phyloP scores from a whole-genome alignment of 805 yeast species.

The Candida chilensis region DNA sequence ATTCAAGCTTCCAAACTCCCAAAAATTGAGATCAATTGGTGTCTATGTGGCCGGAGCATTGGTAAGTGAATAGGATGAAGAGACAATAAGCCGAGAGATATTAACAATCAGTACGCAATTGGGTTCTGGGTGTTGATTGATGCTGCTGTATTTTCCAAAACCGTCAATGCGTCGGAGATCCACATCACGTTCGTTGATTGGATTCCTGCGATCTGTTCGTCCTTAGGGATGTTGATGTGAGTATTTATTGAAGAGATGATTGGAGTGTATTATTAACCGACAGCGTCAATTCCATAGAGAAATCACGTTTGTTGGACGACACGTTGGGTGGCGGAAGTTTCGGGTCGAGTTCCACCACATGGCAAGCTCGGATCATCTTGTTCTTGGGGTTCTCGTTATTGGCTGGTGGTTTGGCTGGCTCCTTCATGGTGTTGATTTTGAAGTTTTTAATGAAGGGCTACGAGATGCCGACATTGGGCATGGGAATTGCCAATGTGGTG shows the following conservation, averaged over 20 bases:
- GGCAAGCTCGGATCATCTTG: slow-evolving; percentile 89
- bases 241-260: slow-evolving; percentile 2
- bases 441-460: slow-evolving; percentile 76
- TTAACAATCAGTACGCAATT: slow-evolving; percentile 42
- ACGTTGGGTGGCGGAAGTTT: slow-evolving; percentile 25
- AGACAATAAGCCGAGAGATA: neutral
- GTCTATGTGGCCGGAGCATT: slow-evolving; percentile 71
- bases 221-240: slow-evolving; percentile 75
- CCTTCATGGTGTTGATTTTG: slow-evolving; percentile 78
- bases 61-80: slow-evolving; percentile 8
- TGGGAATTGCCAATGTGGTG: slow-evolving; percentile 87
- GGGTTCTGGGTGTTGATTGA: slow-evolving; percentile 90
- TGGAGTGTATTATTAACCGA: neutral
- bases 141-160: slow-evolving; percentile 78
- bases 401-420: slow-evolving; percentile 92
- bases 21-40: slow-evolving; percentile 60
- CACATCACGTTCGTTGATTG: slow-evolving; percentile 92
- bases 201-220: slow-evolving; percentile 87
- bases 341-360: slow-evolving; percentile 46
- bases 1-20: slow-evolving; percentile 62
- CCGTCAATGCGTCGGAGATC: slow-evolving; percentile 75
- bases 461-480: slow-evolving; percentile 79
- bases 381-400: slow-evolving; percentile 88
- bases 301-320: slow-evolving; percentile 43
- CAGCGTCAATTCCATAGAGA: slow-evolving; percentile 58